phyloP scores from a whole-genome alignment of 768 basidiomycete genomes.

The Auriscalpium microsporum region DNA sequence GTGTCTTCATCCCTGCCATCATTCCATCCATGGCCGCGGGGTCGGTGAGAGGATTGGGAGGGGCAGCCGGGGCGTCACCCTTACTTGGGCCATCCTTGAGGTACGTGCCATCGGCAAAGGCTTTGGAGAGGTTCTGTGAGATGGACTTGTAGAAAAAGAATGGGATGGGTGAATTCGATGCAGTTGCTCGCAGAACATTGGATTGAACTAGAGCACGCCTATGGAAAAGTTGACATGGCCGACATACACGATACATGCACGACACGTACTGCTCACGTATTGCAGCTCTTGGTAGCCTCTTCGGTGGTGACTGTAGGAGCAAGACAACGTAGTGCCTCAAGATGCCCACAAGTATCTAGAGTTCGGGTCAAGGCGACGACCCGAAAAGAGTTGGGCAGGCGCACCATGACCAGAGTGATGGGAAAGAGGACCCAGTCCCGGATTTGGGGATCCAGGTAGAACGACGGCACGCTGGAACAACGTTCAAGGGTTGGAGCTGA shows the following conservation, averaged over 20 bases:
- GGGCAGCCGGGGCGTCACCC: conserved; percentile 43
- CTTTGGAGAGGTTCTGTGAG: conserved; percentile 62
- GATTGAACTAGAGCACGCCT: conserved; percentile 77
- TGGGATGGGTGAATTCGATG: conserved; percentile 75
- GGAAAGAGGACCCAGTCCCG: conserved; percentile 93
- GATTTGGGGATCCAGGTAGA: conserved; percentile 92
- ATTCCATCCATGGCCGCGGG: conserved; percentile 93
- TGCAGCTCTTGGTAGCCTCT: conserved; percentile 66
- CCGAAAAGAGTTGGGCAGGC: conserved; percentile 13
- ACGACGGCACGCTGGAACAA: conserved; percentile 27
- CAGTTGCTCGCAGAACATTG: conserved; percentile 74
- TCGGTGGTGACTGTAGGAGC: conserved; percentile 75
- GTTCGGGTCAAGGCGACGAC: neutral
- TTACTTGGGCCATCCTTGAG: conserved; percentile 80
- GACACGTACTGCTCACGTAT: conserved; percentile 85
- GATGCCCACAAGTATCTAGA: conserved; percentile 84
- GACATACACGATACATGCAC: neutral
- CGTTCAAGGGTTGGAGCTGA: conserved; percentile 14
- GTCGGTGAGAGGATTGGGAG: conserved; percentile 82
- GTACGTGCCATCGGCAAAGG: conserved; percentile 69
- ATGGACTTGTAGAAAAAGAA: conserved; percentile 64
- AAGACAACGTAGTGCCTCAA: conserved; percentile 87
- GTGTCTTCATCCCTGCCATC: conserved; percentile 99
- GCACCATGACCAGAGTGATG: conserved; percentile 93
- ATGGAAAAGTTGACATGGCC: conserved; percentile 1